These are phyloP conservation scores for Ceratorhiza oryzae-sativae DNA, from an alignment of 1,284 basidiomycete species.

Conservation along the genomic window DNA sequence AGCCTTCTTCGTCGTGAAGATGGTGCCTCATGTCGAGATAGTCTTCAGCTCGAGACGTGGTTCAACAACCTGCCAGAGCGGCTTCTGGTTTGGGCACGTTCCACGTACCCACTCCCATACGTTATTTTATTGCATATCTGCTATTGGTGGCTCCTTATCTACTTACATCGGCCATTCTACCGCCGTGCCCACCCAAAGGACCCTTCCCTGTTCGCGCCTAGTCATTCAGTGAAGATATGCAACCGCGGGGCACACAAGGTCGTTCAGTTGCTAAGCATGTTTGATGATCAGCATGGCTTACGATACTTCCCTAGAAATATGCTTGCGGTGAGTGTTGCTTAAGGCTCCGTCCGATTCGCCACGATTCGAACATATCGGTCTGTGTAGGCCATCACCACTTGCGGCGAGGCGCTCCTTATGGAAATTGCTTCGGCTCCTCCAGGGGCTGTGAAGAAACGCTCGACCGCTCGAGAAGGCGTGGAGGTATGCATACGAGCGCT, in stretches of 20 bases:
- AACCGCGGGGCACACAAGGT: constrained; percentile 70
- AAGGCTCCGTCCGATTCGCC: too few relatives aligned
- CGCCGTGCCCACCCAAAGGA: constrained; percentile 47
- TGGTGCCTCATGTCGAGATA: constrained; percentile 45
- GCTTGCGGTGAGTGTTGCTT: not conserved
- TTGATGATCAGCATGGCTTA: constrained; percentile 22
- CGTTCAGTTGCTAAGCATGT: constrained; percentile 58
- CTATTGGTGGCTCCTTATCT: constrained; percentile 69
- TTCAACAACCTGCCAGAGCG: constrained; percentile 62
- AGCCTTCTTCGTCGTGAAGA: too few relatives aligned
- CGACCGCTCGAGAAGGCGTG: not conserved
- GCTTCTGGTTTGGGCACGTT: constrained; percentile 56
- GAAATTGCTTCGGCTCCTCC: not conserved
- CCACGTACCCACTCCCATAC: constrained; percentile 63
- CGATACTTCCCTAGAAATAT: constrained; percentile 16
- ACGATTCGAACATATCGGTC: too few relatives aligned
- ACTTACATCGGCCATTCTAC: constrained; percentile 71
- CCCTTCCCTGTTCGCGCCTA: constrained; percentile 49
- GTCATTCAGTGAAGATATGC: constrained; percentile 54
- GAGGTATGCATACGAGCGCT: not conserved
- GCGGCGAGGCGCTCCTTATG: not conserved
- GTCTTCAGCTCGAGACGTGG: constrained; percentile 69
- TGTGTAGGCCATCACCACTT: constrained; percentile 4
- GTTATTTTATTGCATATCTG: constrained; percentile 67
- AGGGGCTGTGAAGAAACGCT: not conserved